Evolutionary conservation across 1,139 yeast species (phyloP).

Genomic region (Debaryomyces robertsiae): DNA sequence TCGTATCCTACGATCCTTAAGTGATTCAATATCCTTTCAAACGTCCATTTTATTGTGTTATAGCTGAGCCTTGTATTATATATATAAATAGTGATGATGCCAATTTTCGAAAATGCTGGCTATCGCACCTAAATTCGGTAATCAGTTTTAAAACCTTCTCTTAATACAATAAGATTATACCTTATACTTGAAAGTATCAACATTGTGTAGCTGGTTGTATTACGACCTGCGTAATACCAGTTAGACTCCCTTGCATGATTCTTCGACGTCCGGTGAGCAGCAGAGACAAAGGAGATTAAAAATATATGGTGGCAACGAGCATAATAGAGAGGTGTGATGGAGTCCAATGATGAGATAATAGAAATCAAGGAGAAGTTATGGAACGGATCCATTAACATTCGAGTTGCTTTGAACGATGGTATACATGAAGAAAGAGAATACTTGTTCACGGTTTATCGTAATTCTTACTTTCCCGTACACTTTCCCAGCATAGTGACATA

Average conservation of each 20-base stretch:
- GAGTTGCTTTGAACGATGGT: conserved; percentile 25
- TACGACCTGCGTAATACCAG: neutral
- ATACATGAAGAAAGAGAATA: conserved; percentile 20
- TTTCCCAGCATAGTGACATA: conserved; percentile 43
- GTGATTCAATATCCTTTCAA: neutral
- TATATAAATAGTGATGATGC: conserved; percentile 5
- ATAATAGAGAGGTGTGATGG: neutral
- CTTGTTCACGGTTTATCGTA: conserved; percentile 38
- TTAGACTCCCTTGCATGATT: too few species aligned
- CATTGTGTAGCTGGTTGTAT: conserved; percentile 1
- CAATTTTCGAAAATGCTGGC: conserved; percentile 9
- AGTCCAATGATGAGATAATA: conserved; percentile 6
- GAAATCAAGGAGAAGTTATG: conserved; percentile 46
- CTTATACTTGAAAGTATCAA: neutral
- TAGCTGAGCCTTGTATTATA: conserved; percentile 1
- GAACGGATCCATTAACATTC: conserved; percentile 58
- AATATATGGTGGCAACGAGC: too few species aligned
- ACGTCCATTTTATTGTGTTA: neutral
- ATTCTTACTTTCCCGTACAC: conserved; percentile 60
- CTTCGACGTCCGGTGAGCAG: too few species aligned
- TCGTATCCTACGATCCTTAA: neutral
- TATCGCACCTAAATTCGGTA: conserved; percentile 10
- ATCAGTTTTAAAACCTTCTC: neutral
- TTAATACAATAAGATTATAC: conserved; percentile 1
- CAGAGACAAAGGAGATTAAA: too few species aligned